Evolutionary conservation across 2,329 filamentous ascomycete species (phyloP).

Genomic region (Pyricularia sp.): DNA sequence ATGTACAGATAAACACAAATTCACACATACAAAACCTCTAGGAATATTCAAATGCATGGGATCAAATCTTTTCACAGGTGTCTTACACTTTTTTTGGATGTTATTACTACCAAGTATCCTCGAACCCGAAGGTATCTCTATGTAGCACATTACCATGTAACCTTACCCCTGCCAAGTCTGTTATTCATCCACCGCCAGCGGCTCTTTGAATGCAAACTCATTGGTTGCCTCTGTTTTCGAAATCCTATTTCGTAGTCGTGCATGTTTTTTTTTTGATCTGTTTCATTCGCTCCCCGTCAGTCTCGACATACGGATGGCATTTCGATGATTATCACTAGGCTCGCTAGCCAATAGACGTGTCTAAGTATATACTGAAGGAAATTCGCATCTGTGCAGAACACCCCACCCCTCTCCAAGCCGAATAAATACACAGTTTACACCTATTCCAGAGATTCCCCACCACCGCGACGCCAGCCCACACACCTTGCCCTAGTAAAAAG

Average conservation of each 20-base stretch:
- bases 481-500: not conserved
- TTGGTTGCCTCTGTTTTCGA: not conserved
- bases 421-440: not conserved
- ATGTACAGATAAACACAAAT: no score
- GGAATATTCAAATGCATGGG: no score
- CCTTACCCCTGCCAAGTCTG: not conserved
- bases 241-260: not conserved
- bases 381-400: not conserved
- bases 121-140: not conserved
- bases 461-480: not conserved
- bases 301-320: not conserved
- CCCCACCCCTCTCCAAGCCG: no score
- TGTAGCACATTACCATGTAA: not conserved
- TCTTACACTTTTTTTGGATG: not conserved
- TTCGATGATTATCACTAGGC: not conserved
- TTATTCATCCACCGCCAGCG: not conserved
- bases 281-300: not conserved
- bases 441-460: not conserved
- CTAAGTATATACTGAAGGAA: not conserved
- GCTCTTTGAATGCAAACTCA: not conserved
- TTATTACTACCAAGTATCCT: not conserved
- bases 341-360: not conserved
- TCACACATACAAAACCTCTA: no score
- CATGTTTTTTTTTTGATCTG: not conserved
- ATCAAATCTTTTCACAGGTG: not conserved